Evolutionary conservation across 1,284 basidiomycete species (phyloP), one percentile per base, ranked within the genome.

Genomic region (Pseudozyma sp.): DNA sequence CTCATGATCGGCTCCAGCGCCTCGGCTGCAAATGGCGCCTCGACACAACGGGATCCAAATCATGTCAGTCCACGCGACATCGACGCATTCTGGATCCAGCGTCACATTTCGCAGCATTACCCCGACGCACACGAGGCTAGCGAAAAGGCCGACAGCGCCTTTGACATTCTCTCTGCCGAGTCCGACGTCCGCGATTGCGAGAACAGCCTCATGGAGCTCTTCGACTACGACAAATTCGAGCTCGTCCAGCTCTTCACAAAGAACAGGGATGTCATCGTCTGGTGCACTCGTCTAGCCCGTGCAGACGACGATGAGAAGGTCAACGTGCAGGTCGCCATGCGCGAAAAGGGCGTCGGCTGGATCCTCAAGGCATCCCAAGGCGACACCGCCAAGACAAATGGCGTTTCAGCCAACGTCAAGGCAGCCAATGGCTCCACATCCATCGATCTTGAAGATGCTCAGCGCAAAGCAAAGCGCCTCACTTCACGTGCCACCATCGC

Each of bases 81-180:
- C 77, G 96, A 99, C 84, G 95, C 91, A 35, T 99, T 97, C 89
- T 99, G 95, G 94, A 92, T 99, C 0, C 97, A 99, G 84, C 91
- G 96, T 5, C 92, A 96, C 66, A 90, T 99, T 64, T 90, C 92
- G 0, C 90, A 92, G 81, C 89, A 94, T 37, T 98, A 97, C 83
- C 89, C 94, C 4, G 97, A 99, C 84, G 94, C 94, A 1, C 92
- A 96, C 77, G 96, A 95, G 34, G 92, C 94, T 1, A 91, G 94
- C 66, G 92, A 94, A 85, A 96, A 99, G 84, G 93, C 97, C 0
- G 87, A 91, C 1, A 87, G 90, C 11, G 94, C 96, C 0, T 90
- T 99, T 61, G 90, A 90, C 56, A 91, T 96, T 81, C 91, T 99
- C 47, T 90, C 90, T 24, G 78, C 83, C 40, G 95, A 94, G 8